Evolutionary conservation across 2,329 filamentous ascomycete genomes (phyloP).

Genomic region (Penicillium hordei): DNA sequence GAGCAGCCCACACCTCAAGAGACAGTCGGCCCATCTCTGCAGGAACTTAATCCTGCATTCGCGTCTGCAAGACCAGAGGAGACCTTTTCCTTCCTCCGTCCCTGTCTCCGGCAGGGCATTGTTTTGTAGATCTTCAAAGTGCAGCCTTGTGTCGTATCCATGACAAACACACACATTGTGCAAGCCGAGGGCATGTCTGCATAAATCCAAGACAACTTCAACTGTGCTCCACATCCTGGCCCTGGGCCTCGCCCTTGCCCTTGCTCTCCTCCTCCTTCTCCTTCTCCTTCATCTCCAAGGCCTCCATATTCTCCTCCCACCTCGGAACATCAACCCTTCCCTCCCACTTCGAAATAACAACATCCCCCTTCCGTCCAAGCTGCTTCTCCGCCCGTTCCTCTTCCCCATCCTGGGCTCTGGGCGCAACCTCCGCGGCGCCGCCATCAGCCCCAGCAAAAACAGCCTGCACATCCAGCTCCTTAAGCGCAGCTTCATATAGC

Average conservation of each 20-base stretch:
- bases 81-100: not conserved
- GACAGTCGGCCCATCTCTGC: constrained; percentile 1
- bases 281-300: constrained; percentile 35
- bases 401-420: constrained; percentile 2
- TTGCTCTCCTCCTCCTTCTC: constrained; percentile 14
- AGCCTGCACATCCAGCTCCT: constrained; percentile 60
- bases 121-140: not conserved
- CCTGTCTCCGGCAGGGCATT: not conserved
- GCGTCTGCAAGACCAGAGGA: not conserved
- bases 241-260: not conserved
- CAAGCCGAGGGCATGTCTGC: not conserved
- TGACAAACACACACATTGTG: not conserved
- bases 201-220: constrained; percentile 18
- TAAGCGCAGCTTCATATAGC: constrained; percentile 49
- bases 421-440: constrained; percentile 9
- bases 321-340: constrained; percentile 29
- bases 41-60: not conserved
- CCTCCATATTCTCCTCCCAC: constrained; percentile 44
- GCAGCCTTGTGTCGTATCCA: not conserved
- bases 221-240: constrained; percentile 19
- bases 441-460: constrained; percentile 58
- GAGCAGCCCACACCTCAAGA: constrained; percentile 8
- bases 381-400: constrained; percentile 31
- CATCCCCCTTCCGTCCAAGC: constrained; percentile 32
- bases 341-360: constrained; percentile 35